Percentiles rank a stretch among this genome's conserved stretches.
phyloP scores from a whole-genome alignment of 2,329 filamentous ascomycete genomes.

The Plectosphaerella cucumerina region DNA sequence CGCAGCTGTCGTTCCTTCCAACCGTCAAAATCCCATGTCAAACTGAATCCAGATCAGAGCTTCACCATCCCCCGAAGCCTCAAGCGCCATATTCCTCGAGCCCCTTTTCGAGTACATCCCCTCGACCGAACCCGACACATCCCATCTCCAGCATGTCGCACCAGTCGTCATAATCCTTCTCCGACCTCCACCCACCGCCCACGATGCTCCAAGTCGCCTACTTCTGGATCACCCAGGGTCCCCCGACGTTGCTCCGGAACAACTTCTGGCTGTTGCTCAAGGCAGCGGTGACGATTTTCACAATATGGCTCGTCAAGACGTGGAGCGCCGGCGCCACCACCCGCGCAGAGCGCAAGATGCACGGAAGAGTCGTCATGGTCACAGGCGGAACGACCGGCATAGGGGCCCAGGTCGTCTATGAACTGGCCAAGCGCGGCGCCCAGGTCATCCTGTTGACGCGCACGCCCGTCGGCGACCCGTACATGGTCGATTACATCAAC shows the following conservation, averaged over 20 bases:
- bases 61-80: too few species aligned
- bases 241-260: slow-evolving; percentile 43
- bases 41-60: too few species aligned
- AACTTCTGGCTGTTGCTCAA: slow-evolving; percentile 39
- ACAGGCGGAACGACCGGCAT: slow-evolving; percentile 95
- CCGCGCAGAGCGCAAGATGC: slow-evolving; percentile 75
- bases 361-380: slow-evolving; percentile 89
- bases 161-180: neutral
- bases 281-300: slow-evolving; percentile 26
- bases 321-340: slow-evolving; percentile 76
- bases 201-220: slow-evolving; percentile 53
- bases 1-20: too few species aligned
- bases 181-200: neutral
- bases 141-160: neutral
- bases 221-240: slow-evolving; percentile 41
- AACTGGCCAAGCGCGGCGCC: slow-evolving; percentile 76
- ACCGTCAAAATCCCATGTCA: too few species aligned
- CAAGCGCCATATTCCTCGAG: too few species aligned
- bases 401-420: slow-evolving; percentile 69
- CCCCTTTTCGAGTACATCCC: too few species aligned
- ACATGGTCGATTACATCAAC: slow-evolving; percentile 88
- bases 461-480: slow-evolving; percentile 75
- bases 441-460: slow-evolving; percentile 89
- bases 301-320: slow-evolving; percentile 55
- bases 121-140: neutral